Evolutionary conservation across 495 filamentous ascomycete genomes (phyloP), one percentile per base, ranked within the genome.

Genomic region (Pyronema domesticum): DNA sequence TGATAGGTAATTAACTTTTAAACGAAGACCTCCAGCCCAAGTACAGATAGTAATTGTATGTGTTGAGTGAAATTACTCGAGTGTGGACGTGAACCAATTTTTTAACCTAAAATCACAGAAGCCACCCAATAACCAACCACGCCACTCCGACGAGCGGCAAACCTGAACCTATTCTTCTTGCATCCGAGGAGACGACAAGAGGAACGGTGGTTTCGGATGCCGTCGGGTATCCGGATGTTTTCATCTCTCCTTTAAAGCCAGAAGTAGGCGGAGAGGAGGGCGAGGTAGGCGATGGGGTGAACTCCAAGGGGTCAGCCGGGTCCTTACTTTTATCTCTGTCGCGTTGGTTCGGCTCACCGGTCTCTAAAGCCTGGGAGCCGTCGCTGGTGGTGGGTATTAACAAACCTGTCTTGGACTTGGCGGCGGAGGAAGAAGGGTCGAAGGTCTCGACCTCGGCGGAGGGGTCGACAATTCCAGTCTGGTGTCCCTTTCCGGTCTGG

Each of bases 381-480:
- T 4, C 23, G 35, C 36, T 53, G 36, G 50, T 40, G 34, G 50
- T 53, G 36, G 50, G 37, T 17, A 43, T 53, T 9, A 43, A 34
- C n/a, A 43, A 8, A 11, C 50, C 50, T 10, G 30, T 36, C 17
- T 50, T 50, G 10, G n/a, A 14, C n/a, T 51, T 37, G 48, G 48
- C 30, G 7, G 52, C 19, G 17, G 15, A n/a, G 8, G 39, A 46
- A 13, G 52, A 19, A 15, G 42, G 8, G n/a, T 39, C 34, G 9
- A 11, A 13, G 48, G 19, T 13, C 8, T 17, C 33, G 33, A 66
- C 66, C n/a, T 70, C 66, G 7, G 65, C 56, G 6, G 71, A 64
- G 13, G 59, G 37, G 7, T 57, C 48, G 17, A 66, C 64, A 36
- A 54, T 70, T 37, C 68, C 69, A 55, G 70, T 72, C 15, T 72